Base-by-base conservation (phyloP, 2,329 filamentous ascomycete species). In the Penicillium sp. region DNA sequence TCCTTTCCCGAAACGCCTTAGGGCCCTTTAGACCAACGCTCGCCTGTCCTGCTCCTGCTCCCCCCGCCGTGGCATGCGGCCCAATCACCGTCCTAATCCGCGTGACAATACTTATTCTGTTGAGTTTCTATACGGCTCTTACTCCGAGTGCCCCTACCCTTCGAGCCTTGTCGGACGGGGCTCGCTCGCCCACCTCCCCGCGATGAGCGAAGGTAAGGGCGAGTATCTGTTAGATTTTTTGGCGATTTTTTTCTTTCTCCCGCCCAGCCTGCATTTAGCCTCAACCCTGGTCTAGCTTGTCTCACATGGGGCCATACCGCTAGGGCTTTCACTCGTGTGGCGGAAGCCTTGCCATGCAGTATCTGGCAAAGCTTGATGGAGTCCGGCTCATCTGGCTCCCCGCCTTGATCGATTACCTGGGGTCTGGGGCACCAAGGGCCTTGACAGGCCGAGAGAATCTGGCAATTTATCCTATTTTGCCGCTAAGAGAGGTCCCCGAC, bases 401-500 rank as follows among this genome's bases (percentile, higher is more conserved):
- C 29, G 18, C n/a, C 40, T 42, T 25, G 29, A 42, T 34, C 40
- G n/a, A 2, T 4, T 12, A 28, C 29, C 29, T 25, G n/a, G 40
- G 24, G 6, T 27, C 40, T 12, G 9, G 32, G 9, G 29, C 13
- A 43, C 34, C 40, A 26, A 12, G 40, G 26, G 40, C 11, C 24
- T 9, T 35, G 40, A 43, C 5, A 33, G 40, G 40, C 32, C 13
- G 13, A 26, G 25, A 35, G 32, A 9, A 9, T 27, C 11, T 5
- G 28, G 28, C 32, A 35, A 45, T 45, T 39, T 45, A 45, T 38
- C 43, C 43, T 33, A 45, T 45, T 45, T 45, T 45, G 43, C 43
- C 43, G 43, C 43, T 38, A 38, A 13, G 34, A 12, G 43, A 13
- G 43, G 18, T 18, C 18, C 18, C 18, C 18, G 18, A 32, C 28